These are phyloP conservation scores for Solanum bukasovii DNA, from an alignment of 257 asterid genomes.

Conservation along the genomic window DNA sequence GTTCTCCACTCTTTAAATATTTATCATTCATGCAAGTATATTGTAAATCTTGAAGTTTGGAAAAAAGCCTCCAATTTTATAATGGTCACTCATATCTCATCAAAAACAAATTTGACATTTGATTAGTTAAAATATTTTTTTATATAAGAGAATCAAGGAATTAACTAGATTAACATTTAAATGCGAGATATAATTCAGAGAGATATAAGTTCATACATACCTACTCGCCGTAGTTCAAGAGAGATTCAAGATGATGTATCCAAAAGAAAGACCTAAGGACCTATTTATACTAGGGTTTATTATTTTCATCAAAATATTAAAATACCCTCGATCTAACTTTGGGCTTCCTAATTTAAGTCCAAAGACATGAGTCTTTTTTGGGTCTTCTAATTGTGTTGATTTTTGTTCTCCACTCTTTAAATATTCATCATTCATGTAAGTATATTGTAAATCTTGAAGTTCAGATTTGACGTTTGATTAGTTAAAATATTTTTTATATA, in stretches of 20 bases:
- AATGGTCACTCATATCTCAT: background rate
- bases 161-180: background rate
- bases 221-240: background rate
- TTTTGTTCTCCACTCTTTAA: background rate
- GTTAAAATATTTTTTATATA: background rate
- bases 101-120: background rate
- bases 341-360: background rate
- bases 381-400: background rate
- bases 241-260: background rate
- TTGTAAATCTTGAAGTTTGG: background rate
- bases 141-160: background rate
- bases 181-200: background rate
- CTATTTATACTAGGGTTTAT: background rate
- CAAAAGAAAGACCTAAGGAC: background rate
- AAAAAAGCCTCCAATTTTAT: background rate
- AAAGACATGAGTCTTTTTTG: background rate
- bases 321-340: background rate
- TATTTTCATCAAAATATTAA: background rate
- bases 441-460: background rate
- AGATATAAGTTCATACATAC: background rate
- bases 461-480: background rate
- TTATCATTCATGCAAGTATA: background rate
- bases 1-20: background rate
- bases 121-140: no score
- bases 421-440: background rate